Conservation (phyloP, 129 eudicot species). For the Artemisia argyi region DNA sequence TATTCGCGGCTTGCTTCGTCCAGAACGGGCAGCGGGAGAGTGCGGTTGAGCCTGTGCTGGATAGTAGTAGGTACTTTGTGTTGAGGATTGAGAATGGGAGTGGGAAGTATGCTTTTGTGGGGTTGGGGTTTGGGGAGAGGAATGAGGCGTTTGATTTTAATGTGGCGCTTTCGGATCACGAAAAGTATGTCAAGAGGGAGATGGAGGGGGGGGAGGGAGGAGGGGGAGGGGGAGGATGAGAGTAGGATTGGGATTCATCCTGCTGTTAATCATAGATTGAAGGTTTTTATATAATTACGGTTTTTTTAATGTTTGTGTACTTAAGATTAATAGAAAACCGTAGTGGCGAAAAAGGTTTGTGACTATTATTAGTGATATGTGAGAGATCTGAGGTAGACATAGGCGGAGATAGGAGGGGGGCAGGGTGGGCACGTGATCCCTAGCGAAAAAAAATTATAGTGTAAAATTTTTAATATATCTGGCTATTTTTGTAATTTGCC, state of each 20-base stretch:
- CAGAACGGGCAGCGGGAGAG: constrained; percentile 77
- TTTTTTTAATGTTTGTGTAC: background rate
- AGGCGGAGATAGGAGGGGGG: too few species aligned
- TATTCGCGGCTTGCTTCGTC: constrained; percentile 92
- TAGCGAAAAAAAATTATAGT: too few species aligned
- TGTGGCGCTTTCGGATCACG: constrained; percentile 96
- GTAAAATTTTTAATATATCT: too few species aligned
- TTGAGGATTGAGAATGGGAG: constrained; percentile 89
- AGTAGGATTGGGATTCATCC: constrained; percentile 86
- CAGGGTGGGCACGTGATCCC: too few species aligned
- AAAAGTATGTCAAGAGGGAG: constrained; percentile 87
- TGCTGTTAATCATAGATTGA: constrained; percentile 96
- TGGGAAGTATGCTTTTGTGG: constrained; percentile 91
- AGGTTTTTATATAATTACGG: constrained; percentile 46
- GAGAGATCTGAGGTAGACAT: too few species aligned
- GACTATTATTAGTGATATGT: too few species aligned
- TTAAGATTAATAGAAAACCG: too few species aligned
- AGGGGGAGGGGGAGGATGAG: constrained; percentile 50
- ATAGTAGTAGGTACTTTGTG: constrained; percentile 87
- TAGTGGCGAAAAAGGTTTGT: too few species aligned
- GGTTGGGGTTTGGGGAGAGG: constrained; percentile 89
- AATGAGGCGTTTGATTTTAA: constrained; percentile 99
- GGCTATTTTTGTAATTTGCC: too few species aligned
- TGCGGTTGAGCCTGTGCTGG: constrained; percentile 89
- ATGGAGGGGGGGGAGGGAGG: constrained; percentile 58